Conservation (phyloP, 2,329 filamentous ascomycete genomes). For the Cordyceps fumosorosea region DNA sequence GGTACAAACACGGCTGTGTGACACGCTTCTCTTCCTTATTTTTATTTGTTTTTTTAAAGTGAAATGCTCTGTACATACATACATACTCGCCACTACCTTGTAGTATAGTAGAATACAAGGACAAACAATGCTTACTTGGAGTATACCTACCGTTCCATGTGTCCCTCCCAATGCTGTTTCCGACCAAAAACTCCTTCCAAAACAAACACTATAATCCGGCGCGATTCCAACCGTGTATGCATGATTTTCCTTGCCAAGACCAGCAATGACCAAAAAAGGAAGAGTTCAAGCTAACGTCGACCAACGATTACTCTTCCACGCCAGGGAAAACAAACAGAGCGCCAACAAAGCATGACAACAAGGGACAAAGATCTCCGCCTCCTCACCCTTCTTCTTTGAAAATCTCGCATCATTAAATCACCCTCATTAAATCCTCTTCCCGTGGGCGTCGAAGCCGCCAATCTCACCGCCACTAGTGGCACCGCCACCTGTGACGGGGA, state of each 20-base stretch:
- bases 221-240: no score
- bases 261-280: no score
- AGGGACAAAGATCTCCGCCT: neutral
- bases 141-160: neutral
- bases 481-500: neutral
- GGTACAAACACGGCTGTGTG: neutral
- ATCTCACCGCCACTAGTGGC: neutral
- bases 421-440: neutral
- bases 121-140: neutral
- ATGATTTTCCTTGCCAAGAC: no score
- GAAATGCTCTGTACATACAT: neutral
- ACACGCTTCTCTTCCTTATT: neutral
- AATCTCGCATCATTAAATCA: no score
- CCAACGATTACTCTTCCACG: no score
- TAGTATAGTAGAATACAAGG: neutral
- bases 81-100: neutral
- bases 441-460: neutral
- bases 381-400: neutral
- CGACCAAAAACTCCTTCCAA: neutral
- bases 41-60: neutral
- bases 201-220: neutral
- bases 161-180: neutral
- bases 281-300: no score
- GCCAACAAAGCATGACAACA: neutral
- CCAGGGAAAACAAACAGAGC: no score